Evolutionary conservation across 371 early-diverging fungal species (phyloP), one percentile per base, ranked within the genome.

Genomic region (Umbelopsis sp.): DNA sequence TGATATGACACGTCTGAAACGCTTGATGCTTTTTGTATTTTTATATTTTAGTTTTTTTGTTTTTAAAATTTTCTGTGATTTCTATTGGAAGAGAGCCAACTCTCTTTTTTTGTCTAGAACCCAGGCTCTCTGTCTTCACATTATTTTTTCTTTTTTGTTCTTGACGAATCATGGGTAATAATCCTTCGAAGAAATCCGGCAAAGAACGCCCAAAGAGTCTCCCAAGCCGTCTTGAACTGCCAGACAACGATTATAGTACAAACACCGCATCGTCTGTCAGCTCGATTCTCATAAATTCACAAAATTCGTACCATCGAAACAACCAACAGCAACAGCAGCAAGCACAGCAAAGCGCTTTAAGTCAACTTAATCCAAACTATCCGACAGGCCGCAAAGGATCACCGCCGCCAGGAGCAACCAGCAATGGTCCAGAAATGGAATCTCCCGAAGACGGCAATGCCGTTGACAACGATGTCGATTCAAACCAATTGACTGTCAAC

Each of bases 341-440:
- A 22, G 24, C 20, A 57, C 57, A 57, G 37, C 57, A 57, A 57
- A 57, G 57, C 29, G 65, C 82, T 8, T 65, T 82, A 22, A 72
- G 80, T n/a, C 80, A 79, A 53, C 44, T 82, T 14, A 82, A 82
- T 62, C 83, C 83, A n/a, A 79, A 82, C 41, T 82, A 80, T 53
- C 83, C 83, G 5, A 38, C 74, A 35, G 48, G 71, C 16, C 66
- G 69, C 25, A 70, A 71, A 57, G 57, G 57, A 29, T 57, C 57
- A 35, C 57, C 57, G 32, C 57, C 57, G 14, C 57, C 57, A 35
- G 57, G 57, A 57, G 57, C 57, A 18, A 35, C 57, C 29, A 57
- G 57, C 35, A 35, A 35, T 35, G 57, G 57, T 8, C 57, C 57
- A 37, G 57, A 57, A 35, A 37, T 35, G 57, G 57, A 57, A 57